A percentile compares a stretch with the other conserved stretches of the same genome.
These are phyloP conservation scores for Meyerozyma athensensis DNA, from an alignment of 1,139 yeast species.

Conservation along the genomic window DNA sequence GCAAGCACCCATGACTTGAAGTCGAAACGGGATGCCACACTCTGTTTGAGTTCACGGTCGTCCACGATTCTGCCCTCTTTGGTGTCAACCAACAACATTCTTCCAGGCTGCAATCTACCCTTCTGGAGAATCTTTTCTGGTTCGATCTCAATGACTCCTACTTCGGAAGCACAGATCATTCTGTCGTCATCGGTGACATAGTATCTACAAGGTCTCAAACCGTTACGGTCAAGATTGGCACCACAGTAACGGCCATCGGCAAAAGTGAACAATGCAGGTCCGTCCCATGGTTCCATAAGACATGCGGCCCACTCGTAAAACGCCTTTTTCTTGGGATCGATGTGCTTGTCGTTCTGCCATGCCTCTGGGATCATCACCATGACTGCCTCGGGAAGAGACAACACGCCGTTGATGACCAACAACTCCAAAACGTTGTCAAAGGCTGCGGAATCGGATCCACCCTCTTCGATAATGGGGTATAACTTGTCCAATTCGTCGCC, in stretches of 20 bases:
- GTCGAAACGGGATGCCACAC: constrained; percentile 82
- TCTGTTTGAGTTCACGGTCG: constrained; percentile 78
- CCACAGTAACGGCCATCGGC: constrained; percentile 98
- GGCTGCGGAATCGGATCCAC: constrained; percentile 99
- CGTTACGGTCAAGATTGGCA: constrained; percentile 95
- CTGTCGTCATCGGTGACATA: constrained; percentile 92
- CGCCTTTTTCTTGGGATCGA: constrained; percentile 89
- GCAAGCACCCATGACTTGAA: constrained; percentile 92
- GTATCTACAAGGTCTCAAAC: constrained; percentile 96
- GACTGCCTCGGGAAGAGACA: constrained; percentile 93
- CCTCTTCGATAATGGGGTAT: constrained; percentile 95
- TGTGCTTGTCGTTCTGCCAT: constrained; percentile 82
- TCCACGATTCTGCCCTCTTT: constrained; percentile 90
- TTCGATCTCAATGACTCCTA: constrained; percentile 89
- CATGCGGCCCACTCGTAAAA: constrained; percentile 99
- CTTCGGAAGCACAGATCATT: constrained; percentile 97
- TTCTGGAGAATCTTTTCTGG: constrained; percentile 79
- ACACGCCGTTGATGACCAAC: constrained; percentile 84
- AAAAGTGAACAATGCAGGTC: constrained; percentile 94
- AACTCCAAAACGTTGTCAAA: constrained; percentile 93
- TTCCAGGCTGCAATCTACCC: constrained; percentile 95
- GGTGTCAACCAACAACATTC: constrained; percentile 94
- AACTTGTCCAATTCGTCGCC: constrained; percentile 89
- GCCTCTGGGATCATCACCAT: constrained; percentile 98
- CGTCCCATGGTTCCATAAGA: constrained; percentile 99